Evolutionary conservation across 2,329 filamentous ascomycete genomes (phyloP).

Genomic region (Penicillium hordei): DNA sequence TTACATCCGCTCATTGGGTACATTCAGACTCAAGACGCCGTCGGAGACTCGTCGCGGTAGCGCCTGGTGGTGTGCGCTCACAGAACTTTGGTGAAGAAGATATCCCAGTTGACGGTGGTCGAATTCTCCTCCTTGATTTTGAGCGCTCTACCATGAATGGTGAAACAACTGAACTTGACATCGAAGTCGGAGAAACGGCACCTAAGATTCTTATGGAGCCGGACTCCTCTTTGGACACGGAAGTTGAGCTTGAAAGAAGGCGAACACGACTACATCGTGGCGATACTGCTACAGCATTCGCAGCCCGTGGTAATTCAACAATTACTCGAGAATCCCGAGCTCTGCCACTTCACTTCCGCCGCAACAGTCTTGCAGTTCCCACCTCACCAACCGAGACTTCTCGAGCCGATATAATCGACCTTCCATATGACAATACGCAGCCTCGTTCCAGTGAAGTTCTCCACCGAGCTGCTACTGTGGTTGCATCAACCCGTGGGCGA

Average conservation of each 20-base stretch:
- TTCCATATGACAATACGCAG: conserved; percentile 70
- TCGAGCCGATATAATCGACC: conserved; percentile 55
- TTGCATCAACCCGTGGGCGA: conserved; percentile 68
- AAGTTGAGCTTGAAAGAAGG: conserved; percentile 75
- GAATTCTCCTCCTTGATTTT: conserved; percentile 73
- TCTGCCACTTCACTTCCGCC: conserved; percentile 16
- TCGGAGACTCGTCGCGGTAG: conserved; percentile 65
- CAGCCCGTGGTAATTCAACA: conserved; percentile 23
- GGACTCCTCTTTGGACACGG: conserved; percentile 69
- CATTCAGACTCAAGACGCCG: conserved; percentile 48
- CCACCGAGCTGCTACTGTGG: conserved; percentile 70
- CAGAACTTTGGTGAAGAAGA: conserved; percentile 68
- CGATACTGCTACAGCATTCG: conserved; percentile 47
- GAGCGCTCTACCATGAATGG: conserved; percentile 62
- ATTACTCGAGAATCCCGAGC: conserved; percentile 24
- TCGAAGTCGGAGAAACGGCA: conserved; percentile 71
- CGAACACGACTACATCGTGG: conserved; percentile 66
- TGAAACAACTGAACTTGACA: conserved; percentile 57
- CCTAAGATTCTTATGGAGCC: conserved; percentile 73
- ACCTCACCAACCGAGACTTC: conserved; percentile 24
- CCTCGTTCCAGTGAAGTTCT: conserved; percentile 70
- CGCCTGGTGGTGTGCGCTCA: conserved; percentile 64
- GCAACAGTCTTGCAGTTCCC: conserved; percentile 31
- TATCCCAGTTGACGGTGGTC: conserved; percentile 75
- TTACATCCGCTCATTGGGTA: conserved; percentile 72